Base-by-base conservation (phyloP, 805 yeast genomes). In the Ogataea angusta region DNA sequence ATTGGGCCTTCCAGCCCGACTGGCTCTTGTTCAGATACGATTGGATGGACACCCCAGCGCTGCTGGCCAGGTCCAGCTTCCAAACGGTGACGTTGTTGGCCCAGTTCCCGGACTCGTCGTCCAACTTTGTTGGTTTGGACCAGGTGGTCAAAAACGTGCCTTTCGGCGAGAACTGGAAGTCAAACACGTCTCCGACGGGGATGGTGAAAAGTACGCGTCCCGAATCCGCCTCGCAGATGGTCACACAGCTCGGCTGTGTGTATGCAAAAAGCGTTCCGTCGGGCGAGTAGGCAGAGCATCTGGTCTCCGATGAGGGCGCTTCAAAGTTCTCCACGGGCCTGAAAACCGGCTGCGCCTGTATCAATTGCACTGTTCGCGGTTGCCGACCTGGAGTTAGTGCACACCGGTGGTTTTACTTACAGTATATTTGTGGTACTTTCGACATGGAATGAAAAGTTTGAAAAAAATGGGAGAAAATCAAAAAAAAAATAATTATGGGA, bases 1-100 rank as follows among this genome's bases (percentile, higher is more conserved):
- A 89, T 66, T 88, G 95, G n/a, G 95, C 85, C 59, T 78, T 76
- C 97, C 98, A 91, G 18, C 91, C 91, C 47, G 79, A 77, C 68
- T 91, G 97, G 37, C 80, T 79, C 64, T 84, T 86, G 50, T 86
- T 84, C 37, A 83, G 70, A 72, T 84, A 89, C 48, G 79, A 66
- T 37, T 76, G 66, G 6, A 57, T 36, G 10, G 54, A 45, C 13
- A 42, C 45, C 19, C 41, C 50, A 4, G 47, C 22, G n/a, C 38
- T 47, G 13, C 46, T 27, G n/a, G 27, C 34, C 3, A 51, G n/a
- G 21, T 59, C 51, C 36, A 84, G 65, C 49, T 78, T 73, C 77
- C 84, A 88, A 43, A 93, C 74, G 57, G 79, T 78, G 48, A 91
- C 87, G 64, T 93, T 93, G 47, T 87, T 79, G 46, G 71, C 75